Conservation (phyloP, 78 protist species). For the Salpingoeca rosetta region DNA sequence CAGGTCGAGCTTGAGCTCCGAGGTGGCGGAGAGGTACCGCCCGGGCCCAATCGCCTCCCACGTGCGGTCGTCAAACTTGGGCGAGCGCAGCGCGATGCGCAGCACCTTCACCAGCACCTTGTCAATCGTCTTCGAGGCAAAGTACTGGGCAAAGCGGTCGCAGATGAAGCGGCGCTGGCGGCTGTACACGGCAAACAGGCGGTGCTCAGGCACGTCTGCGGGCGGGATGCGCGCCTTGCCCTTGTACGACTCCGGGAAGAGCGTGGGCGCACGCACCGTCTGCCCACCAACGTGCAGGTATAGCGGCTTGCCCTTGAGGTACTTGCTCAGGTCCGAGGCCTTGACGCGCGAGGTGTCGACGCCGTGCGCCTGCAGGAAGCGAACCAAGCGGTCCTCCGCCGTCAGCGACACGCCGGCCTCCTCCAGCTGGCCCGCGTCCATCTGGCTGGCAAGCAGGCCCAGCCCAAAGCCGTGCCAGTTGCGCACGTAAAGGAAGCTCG, state of each 20-base stretch:
- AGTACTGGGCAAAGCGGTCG: background rate
- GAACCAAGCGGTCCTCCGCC: background rate
- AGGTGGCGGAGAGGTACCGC: background rate
- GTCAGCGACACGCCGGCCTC: background rate
- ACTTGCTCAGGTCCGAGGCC: background rate
- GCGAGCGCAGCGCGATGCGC: conserved; percentile 1
- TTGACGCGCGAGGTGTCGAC: conserved; percentile 10
- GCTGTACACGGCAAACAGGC: background rate
- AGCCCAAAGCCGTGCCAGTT: conserved; percentile 33
- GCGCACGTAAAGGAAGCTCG: conserved; percentile 4
- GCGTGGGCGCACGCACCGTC: background rate
- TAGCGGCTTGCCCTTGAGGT: background rate
- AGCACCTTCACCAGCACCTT: background rate
- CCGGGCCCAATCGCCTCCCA: background rate
- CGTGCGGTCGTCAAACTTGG: background rate
- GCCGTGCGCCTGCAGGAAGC: conserved; percentile 35
- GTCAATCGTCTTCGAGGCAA: background rate
- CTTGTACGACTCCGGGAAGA: background rate
- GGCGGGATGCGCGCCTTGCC: background rate
- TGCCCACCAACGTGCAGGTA: conserved; percentile 18
- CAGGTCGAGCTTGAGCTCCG: conserved; percentile 11
- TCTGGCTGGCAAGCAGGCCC: background rate
- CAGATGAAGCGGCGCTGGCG: background rate
- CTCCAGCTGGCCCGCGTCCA: background rate
- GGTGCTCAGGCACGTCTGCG: conserved; percentile 14